Base-by-base conservation (phyloP, 441 rosid species). In the Geranium incanum region DNA sequence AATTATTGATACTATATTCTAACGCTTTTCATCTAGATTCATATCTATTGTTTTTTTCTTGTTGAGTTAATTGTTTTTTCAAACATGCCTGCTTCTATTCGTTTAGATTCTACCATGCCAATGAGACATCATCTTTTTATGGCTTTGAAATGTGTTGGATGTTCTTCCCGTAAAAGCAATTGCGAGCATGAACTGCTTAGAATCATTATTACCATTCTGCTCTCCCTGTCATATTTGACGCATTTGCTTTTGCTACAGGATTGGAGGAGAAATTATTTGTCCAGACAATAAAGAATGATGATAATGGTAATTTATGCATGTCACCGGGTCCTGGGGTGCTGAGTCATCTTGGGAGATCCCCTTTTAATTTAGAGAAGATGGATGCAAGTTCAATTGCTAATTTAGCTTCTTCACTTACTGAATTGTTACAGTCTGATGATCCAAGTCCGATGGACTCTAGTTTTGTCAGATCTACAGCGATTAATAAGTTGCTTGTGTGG, bases 371-470 rank as follows among this genome's bases (percentile, higher is more conserved):
- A 77, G 98, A 93, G 84, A 87, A 88, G 77, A 71, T 88, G 77
- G 91, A 93, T 75, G 71, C 65, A 62, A 71, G 70, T 72, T 85
- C 88, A 67, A 70, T 86, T 19, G 71, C 77, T 75, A 85, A 84
- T 78, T 79, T 88, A 86, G 87, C 86, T 71, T 74, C 84, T 73
- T 84, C 91, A 2, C 86, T 95, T 63, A 76, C 36, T 76, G 88
- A 88, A 71, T 81, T 90, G 81, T 87, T 93, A 79, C 94, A 84
- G 59, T 78, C 78, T 76, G 91, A 88, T 72, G 93, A 89, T 79
- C 73, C 84, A 66, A 75, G 80, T 75, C 75, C 73, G 4, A 77
- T 84, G 72, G 97, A 86, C 81, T 88, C 89, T 45, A 75, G 78
- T 82, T 88, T 90, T 79, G 74, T 75, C 75, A 83, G 80, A 41